Evolutionary conservation across 306 rosid species (phyloP).

Genomic region (Myrica gale): DNA sequence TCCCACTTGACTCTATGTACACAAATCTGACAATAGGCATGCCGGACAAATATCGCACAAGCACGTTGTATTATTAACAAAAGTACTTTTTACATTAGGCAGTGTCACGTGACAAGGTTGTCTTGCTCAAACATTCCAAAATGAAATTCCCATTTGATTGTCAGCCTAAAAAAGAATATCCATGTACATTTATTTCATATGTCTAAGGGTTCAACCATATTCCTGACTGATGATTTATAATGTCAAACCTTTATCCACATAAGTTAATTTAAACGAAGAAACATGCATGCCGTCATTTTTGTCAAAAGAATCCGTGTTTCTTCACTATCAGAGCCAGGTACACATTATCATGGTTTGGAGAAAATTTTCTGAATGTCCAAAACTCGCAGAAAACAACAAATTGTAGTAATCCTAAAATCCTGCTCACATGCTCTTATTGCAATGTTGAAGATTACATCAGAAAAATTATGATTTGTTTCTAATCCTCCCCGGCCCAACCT

Average conservation of each 20-base stretch:
- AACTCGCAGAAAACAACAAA: neutral
- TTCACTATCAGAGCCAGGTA: neutral
- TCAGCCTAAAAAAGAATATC: neutral
- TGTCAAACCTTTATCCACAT: neutral
- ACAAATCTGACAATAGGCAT: neutral
- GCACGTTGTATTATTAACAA: neutral
- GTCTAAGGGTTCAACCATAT: neutral
- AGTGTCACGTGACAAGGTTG: neutral
- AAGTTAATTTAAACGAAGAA: too few relatives aligned
- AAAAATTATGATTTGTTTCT: too few relatives aligned
- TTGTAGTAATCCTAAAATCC: neutral
- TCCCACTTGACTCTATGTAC: neutral
- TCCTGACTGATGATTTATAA: neutral
- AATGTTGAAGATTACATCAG: too few relatives aligned
- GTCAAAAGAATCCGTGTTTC: neutral
- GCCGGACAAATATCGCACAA: neutral
- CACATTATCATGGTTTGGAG: too few relatives aligned
- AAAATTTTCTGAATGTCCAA: neutral
- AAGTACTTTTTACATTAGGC: neutral
- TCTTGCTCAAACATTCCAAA: neutral
- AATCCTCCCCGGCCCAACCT: neutral
- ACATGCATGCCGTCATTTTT: too few relatives aligned
- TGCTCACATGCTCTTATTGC: neutral
- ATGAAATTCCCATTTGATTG: neutral
- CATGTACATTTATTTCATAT: neutral